Percentiles rank a stretch among this genome's conserved stretches.
These are phyloP conservation scores for Alternaria tenuissima DNA, from an alignment of 2,329 filamentous ascomycete genomes.

Conservation along the genomic window DNA sequence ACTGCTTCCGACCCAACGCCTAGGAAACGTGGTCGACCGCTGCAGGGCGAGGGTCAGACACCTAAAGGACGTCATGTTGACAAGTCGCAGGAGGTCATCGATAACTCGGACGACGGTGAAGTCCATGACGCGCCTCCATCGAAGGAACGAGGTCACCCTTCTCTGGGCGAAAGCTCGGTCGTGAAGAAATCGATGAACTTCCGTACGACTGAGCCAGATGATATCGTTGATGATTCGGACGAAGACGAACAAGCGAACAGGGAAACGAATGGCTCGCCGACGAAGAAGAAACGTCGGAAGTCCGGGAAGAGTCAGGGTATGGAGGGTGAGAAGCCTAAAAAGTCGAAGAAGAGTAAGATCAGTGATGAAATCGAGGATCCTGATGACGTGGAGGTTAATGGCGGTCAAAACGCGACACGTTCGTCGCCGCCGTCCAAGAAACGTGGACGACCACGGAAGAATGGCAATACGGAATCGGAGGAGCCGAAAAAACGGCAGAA, in stretches of 20 bases:
- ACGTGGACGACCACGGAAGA: constrained; percentile 1
- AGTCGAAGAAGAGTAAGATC: too few species aligned
- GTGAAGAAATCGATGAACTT: not conserved
- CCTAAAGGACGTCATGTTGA: not conserved
- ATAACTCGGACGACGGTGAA: not conserved
- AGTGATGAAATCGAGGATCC: not conserved
- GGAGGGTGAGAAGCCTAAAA: not conserved
- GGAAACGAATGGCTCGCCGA: not conserved
- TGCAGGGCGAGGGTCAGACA: not conserved
- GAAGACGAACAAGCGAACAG: not conserved
- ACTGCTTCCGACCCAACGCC: not conserved
- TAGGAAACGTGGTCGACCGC: not conserved
- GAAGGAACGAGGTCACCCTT: not conserved
- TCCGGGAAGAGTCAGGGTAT: not conserved
- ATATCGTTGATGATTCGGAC: not conserved
- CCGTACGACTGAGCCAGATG: not conserved
- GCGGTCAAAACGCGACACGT: not conserved
- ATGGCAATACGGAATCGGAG: not conserved
- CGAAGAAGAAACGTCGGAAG: not conserved
- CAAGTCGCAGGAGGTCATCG: not conserved
- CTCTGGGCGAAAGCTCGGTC: not conserved
- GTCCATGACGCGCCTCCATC: not conserved
- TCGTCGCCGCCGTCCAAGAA: not conserved
- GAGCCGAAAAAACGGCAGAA: not conserved
- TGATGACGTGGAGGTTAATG: not conserved